Evolutionary conservation across 1,139 yeast species (phyloP), one percentile per base, ranked within the genome.

Genomic region (Waltiozyma sp.): DNA sequence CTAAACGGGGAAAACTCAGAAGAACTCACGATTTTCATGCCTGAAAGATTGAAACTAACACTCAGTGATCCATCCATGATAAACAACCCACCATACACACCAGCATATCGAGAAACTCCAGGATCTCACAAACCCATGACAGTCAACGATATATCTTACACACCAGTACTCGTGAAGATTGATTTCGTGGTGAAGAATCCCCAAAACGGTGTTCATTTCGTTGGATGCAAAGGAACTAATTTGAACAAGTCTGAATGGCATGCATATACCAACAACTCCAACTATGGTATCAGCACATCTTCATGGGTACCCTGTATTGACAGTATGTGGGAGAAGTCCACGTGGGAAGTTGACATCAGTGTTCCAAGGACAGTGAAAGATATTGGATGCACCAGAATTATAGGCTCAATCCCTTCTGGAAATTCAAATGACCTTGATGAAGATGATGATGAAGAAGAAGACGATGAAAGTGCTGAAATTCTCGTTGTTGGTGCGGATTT

Each of bases 221-320:
- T 80, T 34, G 83, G 87, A 19, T 76, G 73, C 19, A 65, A 58
- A 41, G 47, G 50, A n/a, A 47, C 60, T 1, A 53, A 51, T 26
- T 42, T 65, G 8, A 62, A 64, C 24, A 64, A 65, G 40, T 60
- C 64, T 14, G 61, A 65, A 38, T 88, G 96, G 94, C 95, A 85
- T 56, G 94, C 86, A 1, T 88, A 83, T 60, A 89, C 98, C 0
- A 70, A 77, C 1, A 89, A 91, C 56, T 71, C 86, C 3, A 89
- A 87, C 24, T 65, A 78, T 40, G 88, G 88, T 19, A 72, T 84
- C 9, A 77, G 94, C 14, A 85, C 97, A 0, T 85, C 96, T 2
- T 81, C 88, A 19, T 93, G 99, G 98, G 84, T 91, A 40, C 99
- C 99, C 0, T 93, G 98, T 58, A 72, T 91, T 5, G 97, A 93